Evolutionary conservation across 2,329 filamentous ascomycete genomes (phyloP).

Genomic region (Monosporascus sp.): DNA sequence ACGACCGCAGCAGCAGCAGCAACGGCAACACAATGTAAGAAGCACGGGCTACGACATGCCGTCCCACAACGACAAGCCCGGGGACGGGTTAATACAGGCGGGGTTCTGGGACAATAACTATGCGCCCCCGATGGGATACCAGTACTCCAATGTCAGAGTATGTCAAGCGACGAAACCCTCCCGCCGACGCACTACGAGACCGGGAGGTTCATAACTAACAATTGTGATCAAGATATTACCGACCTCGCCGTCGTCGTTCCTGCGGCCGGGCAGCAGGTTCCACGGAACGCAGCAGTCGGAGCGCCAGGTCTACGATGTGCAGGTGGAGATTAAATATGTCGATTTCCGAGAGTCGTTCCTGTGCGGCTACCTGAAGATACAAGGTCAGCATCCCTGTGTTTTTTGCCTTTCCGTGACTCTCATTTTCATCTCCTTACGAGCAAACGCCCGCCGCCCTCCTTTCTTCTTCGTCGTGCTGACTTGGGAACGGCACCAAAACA

Average conservation of each 20-base stretch:
- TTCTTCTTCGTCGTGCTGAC: slow-evolving; percentile 2
- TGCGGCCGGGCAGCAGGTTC: slow-evolving; percentile 84
- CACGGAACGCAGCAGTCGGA: slow-evolving; percentile 90
- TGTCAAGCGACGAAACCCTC: slow-evolving; percentile 13
- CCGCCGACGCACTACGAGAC: neutral
- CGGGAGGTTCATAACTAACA: neutral
- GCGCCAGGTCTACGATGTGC: slow-evolving; percentile 86
- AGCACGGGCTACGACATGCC: slow-evolving; percentile 12
- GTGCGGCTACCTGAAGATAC: slow-evolving; percentile 90
- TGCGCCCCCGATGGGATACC: slow-evolving; percentile 42
- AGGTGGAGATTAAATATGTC: slow-evolving; percentile 95
- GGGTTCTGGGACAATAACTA: slow-evolving; percentile 15
- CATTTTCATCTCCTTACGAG: neutral
- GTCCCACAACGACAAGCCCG: slow-evolving; percentile 15
- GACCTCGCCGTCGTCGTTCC: slow-evolving; percentile 75
- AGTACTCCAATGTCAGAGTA: slow-evolving; percentile 53
- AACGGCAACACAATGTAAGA: slow-evolving; percentile 1
- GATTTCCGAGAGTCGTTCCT: slow-evolving; percentile 91
- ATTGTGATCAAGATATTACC: slow-evolving; percentile 56
- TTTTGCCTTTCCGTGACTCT: slow-evolving; percentile 2
- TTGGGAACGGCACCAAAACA: slow-evolving; percentile 30
- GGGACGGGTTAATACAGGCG: slow-evolving; percentile 10
- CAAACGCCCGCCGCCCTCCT: neutral
- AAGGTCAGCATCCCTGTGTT: slow-evolving; percentile 56
- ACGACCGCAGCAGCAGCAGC: slow-evolving; percentile 1